Conservation (phyloP, 2,329 filamentous ascomycete species). For the Cladosporium sp. region DNA sequence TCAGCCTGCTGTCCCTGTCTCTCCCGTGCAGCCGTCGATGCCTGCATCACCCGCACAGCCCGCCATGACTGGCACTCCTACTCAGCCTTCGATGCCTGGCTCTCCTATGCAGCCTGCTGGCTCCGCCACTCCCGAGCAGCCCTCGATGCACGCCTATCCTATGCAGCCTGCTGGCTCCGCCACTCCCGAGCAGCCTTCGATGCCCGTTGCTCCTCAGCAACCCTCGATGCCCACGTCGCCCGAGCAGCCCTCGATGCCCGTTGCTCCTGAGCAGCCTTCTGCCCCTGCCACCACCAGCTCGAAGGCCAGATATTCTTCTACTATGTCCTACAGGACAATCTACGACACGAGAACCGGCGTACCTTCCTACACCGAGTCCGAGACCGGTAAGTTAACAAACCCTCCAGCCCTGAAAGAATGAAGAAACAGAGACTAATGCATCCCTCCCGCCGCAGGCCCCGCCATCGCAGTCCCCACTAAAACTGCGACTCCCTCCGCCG, state of each 20-base stretch:
- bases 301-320: background rate
- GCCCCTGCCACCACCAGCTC: background rate
- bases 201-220: background rate
- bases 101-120: background rate
- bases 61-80: background rate
- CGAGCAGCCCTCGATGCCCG: background rate
- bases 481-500: background rate
- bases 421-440: no score
- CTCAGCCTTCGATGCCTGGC: background rate
- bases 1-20: background rate
- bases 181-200: background rate
- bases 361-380: no score
- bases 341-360: no score
- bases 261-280: background rate
- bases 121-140: background rate
- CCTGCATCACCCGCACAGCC: background rate
- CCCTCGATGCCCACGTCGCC: background rate
- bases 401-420: no score
- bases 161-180: background rate
- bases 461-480: background rate
- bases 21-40: background rate
- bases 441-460: no score
- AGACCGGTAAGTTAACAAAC: no score
- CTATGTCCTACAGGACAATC: background rate
- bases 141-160: background rate